A percentile compares a stretch with the other conserved stretches of the same genome.
Evolutionary conservation across 2,329 filamentous ascomycete species (phyloP).

Genomic region (Madurella mycetomatis): DNA sequence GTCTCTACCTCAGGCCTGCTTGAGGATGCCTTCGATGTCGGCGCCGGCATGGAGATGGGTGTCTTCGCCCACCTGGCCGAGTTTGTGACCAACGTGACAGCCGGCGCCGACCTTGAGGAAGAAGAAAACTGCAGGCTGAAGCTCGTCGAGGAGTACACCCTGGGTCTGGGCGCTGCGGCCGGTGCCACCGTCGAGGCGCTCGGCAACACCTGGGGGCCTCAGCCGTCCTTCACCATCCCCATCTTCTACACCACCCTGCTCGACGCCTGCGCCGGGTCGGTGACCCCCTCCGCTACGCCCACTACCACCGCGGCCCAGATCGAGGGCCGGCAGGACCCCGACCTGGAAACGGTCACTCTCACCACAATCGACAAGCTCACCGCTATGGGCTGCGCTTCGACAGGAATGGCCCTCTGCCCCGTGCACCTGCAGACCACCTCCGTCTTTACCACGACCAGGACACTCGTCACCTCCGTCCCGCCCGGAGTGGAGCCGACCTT

Average conservation of each 20-base stretch:
- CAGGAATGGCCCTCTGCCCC: constrained; percentile 46
- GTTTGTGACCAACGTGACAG: constrained; percentile 49
- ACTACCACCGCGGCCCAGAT: constrained; percentile 11
- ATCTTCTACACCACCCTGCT: constrained; percentile 51
- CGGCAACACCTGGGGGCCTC: constrained; percentile 46
- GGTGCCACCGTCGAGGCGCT: constrained; percentile 47
- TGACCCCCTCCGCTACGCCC: constrained; percentile 15
- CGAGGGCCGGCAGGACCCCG: background rate
- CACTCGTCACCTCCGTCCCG: constrained; percentile 38
- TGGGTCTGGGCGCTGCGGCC: constrained; percentile 51
- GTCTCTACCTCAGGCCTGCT: constrained; percentile 20
- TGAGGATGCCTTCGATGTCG: constrained; percentile 25
- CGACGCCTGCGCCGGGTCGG: constrained; percentile 37
- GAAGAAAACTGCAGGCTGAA: constrained; percentile 39
- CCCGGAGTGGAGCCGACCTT: constrained; percentile 38
- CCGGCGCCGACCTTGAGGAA: constrained; percentile 26
- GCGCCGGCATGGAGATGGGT: constrained; percentile 44
- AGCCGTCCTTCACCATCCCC: constrained; percentile 42
- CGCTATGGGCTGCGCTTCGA: constrained; percentile 41
- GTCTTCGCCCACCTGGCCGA: constrained; percentile 51
- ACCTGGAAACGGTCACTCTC: constrained; percentile 38
- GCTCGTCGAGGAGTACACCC: constrained; percentile 45
- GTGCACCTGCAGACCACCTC: constrained; percentile 44
- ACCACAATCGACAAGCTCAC: constrained; percentile 39
- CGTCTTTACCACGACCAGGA: constrained; percentile 36